These are phyloP conservation scores for Cinnamomum micranthum DNA, from an alignment of 164 flowering plant species.

Conservation along the genomic window DNA sequence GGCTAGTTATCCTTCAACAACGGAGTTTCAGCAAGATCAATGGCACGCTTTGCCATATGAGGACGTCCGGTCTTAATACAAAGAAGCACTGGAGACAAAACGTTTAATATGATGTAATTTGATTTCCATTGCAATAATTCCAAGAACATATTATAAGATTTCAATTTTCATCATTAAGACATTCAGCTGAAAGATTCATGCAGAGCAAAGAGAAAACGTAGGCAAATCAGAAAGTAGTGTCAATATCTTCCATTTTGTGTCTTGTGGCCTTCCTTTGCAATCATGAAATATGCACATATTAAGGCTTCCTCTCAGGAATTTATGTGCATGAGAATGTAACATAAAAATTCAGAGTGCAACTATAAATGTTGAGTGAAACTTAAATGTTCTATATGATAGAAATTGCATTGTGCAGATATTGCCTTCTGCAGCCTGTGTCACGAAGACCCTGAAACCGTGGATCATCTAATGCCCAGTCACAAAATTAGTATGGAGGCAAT, in stretches of 20 bases:
- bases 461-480: no score
- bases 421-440: no score
- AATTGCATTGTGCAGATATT: no score
- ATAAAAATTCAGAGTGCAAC: no score
- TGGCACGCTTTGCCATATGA: conserved; percentile 43
- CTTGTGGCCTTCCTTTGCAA: background rate
- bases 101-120: no score
- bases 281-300: background rate
- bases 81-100: conserved; percentile 38
- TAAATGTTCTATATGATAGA: no score
- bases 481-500: no score
- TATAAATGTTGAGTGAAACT: no score
- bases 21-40: conserved; percentile 40
- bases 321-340: background rate
- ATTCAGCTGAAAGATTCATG: background rate
- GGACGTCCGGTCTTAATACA: conserved; percentile 52
- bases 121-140: background rate
- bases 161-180: background rate
- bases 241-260: background rate
- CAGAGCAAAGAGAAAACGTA: background rate
- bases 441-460: no score
- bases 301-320: background rate
- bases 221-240: background rate
- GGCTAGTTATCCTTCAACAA: conserved; percentile 50
- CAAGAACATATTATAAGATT: background rate